Conservation (phyloP, 257 asterid genomes). For the Ocimum tenuiflorum region DNA sequence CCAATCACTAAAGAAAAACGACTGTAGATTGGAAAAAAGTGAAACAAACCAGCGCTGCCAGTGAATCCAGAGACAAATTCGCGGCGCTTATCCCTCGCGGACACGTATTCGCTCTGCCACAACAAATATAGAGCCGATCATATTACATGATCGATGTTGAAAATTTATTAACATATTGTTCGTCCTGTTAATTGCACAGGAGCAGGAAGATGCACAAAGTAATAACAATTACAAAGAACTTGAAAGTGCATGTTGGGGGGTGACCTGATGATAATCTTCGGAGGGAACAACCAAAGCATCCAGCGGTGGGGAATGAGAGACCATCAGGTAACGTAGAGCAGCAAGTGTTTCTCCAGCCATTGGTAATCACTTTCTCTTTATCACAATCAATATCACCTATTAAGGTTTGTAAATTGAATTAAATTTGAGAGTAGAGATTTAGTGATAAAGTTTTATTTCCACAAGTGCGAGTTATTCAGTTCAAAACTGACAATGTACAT, state of each 20-base stretch:
- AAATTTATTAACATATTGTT: neutral
- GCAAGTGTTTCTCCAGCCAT: no score
- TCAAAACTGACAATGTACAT: no score
- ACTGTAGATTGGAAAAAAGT: neutral
- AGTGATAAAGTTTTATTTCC: no score
- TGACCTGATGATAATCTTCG: conserved; percentile 92
- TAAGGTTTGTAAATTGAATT: no score
- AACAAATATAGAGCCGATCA: conserved; percentile 19
- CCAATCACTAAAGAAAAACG: neutral
- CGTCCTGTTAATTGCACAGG: neutral
- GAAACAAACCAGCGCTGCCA: conserved; percentile 83
- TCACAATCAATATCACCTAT: no score
- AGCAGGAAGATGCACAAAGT: neutral
- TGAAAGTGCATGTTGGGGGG: neutral
- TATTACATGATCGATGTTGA: neutral
- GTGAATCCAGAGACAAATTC: conserved; percentile 82
- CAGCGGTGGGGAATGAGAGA: conserved; percentile 77
- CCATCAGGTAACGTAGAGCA: conserved; percentile 67
- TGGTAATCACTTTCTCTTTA: no score
- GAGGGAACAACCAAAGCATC: conserved; percentile 84
- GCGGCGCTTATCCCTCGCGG: conserved; percentile 84
- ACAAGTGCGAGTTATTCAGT: no score
- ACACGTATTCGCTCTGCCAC: conserved; percentile 88
- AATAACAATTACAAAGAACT: neutral
- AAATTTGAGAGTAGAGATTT: no score